Percentiles rank a stretch among this genome's conserved stretches.
phyloP scores from a whole-genome alignment of 2,329 filamentous ascomycete species.

The Truncatella angustata region DNA sequence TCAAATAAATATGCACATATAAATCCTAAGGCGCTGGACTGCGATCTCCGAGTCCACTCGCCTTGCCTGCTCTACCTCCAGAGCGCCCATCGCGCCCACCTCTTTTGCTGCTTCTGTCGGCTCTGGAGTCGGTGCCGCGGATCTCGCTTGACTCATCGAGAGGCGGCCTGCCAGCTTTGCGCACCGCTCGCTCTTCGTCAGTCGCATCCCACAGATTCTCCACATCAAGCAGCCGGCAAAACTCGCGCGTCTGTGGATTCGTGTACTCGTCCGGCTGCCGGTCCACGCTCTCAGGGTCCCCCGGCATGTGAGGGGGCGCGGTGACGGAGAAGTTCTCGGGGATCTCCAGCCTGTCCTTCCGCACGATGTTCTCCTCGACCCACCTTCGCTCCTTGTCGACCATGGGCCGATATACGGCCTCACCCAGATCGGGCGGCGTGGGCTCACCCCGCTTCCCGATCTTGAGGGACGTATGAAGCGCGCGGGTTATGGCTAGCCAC shows the following conservation, averaged over 20 bases:
- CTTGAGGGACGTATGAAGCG: constrained; percentile 65
- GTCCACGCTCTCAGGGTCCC: constrained; percentile 53
- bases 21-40: no score
- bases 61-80: no score
- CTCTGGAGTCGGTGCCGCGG: no score
- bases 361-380: constrained; percentile 75
- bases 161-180: constrained; percentile 58
- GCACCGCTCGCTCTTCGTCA: constrained; percentile 65
- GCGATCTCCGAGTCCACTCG: no score
- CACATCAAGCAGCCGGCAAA: constrained; percentile 76
- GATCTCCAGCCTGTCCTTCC: constrained; percentile 59
- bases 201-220: constrained; percentile 71
- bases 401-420: constrained; percentile 63
- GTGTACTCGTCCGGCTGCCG: constrained; percentile 77
- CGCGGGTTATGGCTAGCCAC: constrained; percentile 91
- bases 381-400: constrained; percentile 73
- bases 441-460: constrained; percentile 59
- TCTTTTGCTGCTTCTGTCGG: no score
- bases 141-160: no score
- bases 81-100: no score
- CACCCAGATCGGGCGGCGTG: constrained; percentile 61
- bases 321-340: constrained; percentile 77
- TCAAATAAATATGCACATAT: no score
- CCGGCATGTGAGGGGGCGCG: constrained; percentile 66
- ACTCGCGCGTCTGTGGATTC: constrained; percentile 80